These are phyloP conservation scores for Aspergillus proliferans DNA, from an alignment of 2,329 filamentous ascomycete genomes.

Conservation along the genomic window DNA sequence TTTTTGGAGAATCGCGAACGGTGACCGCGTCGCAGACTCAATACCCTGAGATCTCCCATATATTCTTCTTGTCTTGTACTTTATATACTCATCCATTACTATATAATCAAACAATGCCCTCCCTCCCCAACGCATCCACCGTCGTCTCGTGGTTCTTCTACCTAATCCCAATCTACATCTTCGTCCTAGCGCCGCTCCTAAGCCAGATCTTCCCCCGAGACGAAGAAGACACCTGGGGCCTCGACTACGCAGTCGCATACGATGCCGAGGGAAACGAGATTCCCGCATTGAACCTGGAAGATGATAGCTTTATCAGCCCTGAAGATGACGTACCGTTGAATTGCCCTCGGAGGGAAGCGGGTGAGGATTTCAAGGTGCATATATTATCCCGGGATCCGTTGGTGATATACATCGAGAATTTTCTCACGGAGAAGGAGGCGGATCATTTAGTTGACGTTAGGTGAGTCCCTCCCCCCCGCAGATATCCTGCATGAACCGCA, in stretches of 20 bases:
- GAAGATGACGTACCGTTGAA: constrained; percentile 24
- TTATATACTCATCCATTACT: not conserved
- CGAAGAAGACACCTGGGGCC: constrained; percentile 2
- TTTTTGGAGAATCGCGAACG: too few relatives aligned
- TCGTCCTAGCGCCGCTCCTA: constrained; percentile 28
- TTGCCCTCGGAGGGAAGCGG: constrained; percentile 20
- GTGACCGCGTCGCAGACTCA: too few relatives aligned
- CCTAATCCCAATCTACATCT: constrained; percentile 32
- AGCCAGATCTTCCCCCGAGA: constrained; percentile 19
- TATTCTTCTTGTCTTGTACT: not conserved
- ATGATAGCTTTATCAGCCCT: constrained; percentile 29
- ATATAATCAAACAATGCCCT: constrained; percentile 14
- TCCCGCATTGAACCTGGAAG: constrained; percentile 15
- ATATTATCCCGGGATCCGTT: constrained; percentile 50
- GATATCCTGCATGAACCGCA: not conserved
- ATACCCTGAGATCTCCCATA: too few relatives aligned
- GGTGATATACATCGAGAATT: constrained; percentile 54
- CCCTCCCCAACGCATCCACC: constrained; percentile 22
- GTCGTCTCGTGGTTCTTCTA: constrained; percentile 31
- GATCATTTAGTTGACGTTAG: constrained; percentile 49
- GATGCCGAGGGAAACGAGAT: not conserved
- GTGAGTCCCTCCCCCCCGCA: constrained; percentile 29
- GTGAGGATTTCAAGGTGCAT: constrained; percentile 32
- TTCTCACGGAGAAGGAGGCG: constrained; percentile 45
- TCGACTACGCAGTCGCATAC: constrained; percentile 8